These are phyloP conservation scores for Aspergillus nidulans DNA, from an alignment of 495 filamentous ascomycete species.

Conservation along the genomic window DNA sequence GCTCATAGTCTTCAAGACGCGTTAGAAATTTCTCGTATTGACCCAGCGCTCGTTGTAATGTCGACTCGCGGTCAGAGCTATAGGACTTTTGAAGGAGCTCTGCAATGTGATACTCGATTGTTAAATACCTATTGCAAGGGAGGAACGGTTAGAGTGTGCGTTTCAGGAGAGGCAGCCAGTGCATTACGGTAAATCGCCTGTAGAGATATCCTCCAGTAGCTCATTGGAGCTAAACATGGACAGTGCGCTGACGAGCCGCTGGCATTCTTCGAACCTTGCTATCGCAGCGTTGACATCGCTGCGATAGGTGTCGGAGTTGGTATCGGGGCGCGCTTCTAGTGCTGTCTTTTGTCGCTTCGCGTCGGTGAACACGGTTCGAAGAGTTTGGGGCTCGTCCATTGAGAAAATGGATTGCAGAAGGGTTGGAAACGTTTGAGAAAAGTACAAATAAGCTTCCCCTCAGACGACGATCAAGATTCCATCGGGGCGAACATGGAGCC, in stretches of 20 bases:
- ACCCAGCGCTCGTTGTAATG: conserved; percentile 57
- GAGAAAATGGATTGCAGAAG: neutral
- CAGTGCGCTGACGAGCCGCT: conserved; percentile 60
- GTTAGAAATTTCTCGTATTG: conserved; percentile 74
- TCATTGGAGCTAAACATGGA: conserved; percentile 91
- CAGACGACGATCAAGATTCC: conserved; percentile 8
- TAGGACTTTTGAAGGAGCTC: conserved; percentile 59
- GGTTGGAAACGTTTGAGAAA: neutral
- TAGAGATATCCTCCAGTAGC: conserved; percentile 79
- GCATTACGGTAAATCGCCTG: conserved; percentile 70
- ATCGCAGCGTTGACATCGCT: conserved; percentile 63
- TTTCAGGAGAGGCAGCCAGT: neutral
- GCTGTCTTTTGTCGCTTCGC: conserved; percentile 52
- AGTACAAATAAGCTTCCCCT: conserved; percentile 10
- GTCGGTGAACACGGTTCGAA: conserved; percentile 53
- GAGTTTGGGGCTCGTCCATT: conserved; percentile 58
- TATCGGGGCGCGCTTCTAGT: conserved; percentile 44
- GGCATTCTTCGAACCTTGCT: conserved; percentile 65
- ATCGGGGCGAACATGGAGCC: conserved; percentile 7
- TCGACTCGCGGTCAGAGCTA: conserved; percentile 52
- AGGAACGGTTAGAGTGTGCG: neutral
- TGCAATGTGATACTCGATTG: conserved; percentile 62
- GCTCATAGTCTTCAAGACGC: conserved; percentile 70
- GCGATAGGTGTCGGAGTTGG: conserved; percentile 59
- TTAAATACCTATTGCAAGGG: conserved; percentile 53